phyloP scores from a whole-genome alignment of 495 filamentous ascomycete species.

The Daldinia concentrica region DNA sequence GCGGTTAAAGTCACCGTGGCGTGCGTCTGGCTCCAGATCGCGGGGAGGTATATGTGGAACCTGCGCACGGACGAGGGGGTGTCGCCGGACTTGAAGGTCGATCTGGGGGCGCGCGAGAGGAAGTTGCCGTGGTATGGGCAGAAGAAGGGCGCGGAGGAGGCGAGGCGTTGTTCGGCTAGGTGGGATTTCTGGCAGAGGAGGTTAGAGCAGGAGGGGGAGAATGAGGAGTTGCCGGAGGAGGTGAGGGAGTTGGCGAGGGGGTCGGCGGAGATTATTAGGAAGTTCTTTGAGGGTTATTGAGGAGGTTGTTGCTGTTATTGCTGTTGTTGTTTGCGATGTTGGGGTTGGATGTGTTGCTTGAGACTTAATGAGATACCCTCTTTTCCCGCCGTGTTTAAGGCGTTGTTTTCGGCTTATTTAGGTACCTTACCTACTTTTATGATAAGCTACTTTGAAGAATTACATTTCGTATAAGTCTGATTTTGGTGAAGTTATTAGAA shows the following conservation, averaged over 20 bases:
- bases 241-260: constrained; percentile 4
- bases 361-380: neutral
- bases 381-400: neutral
- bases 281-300: constrained; percentile 1
- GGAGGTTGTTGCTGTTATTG: neutral
- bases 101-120: neutral
- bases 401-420: no score
- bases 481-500: no score
- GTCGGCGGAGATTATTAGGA: constrained; percentile 2
- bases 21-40: constrained; percentile 23
- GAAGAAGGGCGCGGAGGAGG: neutral
- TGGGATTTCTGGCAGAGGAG: constrained; percentile 6
- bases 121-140: constrained; percentile 8
- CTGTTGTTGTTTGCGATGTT: neutral
- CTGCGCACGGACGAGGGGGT: neutral
- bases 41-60: constrained; percentile 12
- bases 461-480: no score
- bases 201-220: constrained; percentile 7
- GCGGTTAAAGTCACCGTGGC: constrained; percentile 25
- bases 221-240: neutral
- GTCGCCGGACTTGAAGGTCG: neutral
- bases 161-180: neutral
- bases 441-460: no score
- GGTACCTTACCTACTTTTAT: no score
- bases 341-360: neutral